Evolutionary conservation across 495 filamentous ascomycete genomes (phyloP).

Genomic region (Xylaria cubensis): DNA sequence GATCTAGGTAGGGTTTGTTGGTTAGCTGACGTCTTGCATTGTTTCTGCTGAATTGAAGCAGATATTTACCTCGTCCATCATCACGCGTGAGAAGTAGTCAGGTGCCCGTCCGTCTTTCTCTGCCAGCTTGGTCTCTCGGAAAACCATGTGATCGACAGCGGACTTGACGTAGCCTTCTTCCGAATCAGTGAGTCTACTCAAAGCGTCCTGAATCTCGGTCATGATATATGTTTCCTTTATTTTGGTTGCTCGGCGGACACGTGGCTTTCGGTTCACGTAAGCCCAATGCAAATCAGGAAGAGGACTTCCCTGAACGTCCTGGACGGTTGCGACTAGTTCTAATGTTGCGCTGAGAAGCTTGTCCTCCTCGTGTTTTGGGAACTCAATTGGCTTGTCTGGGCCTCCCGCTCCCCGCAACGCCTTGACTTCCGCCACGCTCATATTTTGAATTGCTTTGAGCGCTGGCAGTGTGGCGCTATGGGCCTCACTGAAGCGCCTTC

Average conservation of each 20-base stretch:
- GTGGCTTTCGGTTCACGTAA: not conserved
- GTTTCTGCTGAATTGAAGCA: no score
- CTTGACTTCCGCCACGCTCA: not conserved
- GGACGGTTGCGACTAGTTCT: not conserved
- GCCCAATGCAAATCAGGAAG: not conserved
- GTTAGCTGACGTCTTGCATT: no score
- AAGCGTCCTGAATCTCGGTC: not conserved
- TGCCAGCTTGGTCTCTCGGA: not conserved
- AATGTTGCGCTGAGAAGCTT: not conserved
- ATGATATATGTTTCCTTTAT: not conserved
- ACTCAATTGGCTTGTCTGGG: not conserved
- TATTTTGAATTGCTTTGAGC: conserved; percentile 6
- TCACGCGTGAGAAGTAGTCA: not conserved
- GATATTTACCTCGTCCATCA: conserved; percentile 15
- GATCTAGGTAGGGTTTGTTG: not conserved
- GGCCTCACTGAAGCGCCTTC: not conserved
- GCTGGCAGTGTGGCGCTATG: conserved; percentile 22
- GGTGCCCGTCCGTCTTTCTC: not conserved
- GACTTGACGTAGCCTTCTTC: not conserved
- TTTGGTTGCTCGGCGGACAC: not conserved
- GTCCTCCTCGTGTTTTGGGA: not conserved
- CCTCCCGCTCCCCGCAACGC: not conserved
- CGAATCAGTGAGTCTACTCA: no score
- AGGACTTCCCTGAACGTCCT: not conserved
- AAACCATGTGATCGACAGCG: conserved; percentile 15